Evolutionary conservation across 75 land plant genomes (phyloP).

Genomic region (Pseudotsuga menziesii): DNA sequence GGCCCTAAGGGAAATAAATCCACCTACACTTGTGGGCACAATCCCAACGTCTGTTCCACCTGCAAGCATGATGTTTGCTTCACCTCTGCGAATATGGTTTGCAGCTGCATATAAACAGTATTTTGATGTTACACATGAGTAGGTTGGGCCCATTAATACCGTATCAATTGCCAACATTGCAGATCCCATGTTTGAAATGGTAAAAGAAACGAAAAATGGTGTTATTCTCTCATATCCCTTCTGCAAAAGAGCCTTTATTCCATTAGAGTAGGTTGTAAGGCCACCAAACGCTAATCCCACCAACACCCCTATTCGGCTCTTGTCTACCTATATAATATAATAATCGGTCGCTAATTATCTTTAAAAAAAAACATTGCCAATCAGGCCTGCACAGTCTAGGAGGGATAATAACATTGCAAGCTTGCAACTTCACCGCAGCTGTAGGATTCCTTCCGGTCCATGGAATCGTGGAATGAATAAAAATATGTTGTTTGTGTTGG

Average conservation of each 20-base stretch:
- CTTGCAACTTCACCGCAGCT: too few relatives aligned
- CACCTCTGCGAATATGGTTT: too few relatives aligned
- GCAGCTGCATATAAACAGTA: too few relatives aligned
- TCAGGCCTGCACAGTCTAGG: too few relatives aligned
- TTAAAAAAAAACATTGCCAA: too few relatives aligned
- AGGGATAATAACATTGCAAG: too few relatives aligned
- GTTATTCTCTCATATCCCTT: conserved; percentile 40
- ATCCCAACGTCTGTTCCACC: too few relatives aligned
- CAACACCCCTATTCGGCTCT: conserved; percentile 29
- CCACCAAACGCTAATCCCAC: conserved; percentile 47
- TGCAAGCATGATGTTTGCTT: too few relatives aligned
- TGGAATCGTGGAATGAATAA: background rate
- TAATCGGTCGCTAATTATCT: background rate
- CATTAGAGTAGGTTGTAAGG: conserved; percentile 32
- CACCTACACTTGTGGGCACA: too few relatives aligned
- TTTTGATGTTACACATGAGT: too few relatives aligned
- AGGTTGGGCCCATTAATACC: conserved; percentile 42
- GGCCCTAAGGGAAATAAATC: too few relatives aligned
- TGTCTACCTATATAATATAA: conserved; percentile 27
- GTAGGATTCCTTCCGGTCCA: too few relatives aligned
- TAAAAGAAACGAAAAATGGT: conserved; percentile 40
- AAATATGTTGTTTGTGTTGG: background rate
- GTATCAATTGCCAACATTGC: conserved; percentile 40
- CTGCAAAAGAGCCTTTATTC: conserved; percentile 34
- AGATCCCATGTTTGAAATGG: conserved; percentile 55